These are phyloP conservation scores for thale cress (Arabidopsis thaliana) DNA, from an alignment of 345 rosid genomes.

Conservation along the genomic window TAIR10.1 NC_003074.8:11213001-11213500, in stretches of 20 bases:
- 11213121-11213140: not conserved
- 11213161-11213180: no score
- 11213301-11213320: not conserved
- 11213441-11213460: not conserved
- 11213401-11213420: not conserved
- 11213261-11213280: not conserved
- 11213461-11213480: not conserved
- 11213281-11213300: not conserved
- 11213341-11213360: not conserved
- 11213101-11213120: no score
- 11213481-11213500: not conserved
- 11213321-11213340: not conserved
- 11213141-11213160: not conserved
- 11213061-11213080: no score
- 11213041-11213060: no score
- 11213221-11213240: not conserved
- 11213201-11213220: no score
- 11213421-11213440: not conserved
- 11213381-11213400: not conserved
- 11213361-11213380: constrained; percentile 11
- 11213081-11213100: no score
- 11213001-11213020: no score
- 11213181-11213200: no score
- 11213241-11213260: not conserved
- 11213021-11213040: no score